These are phyloP conservation scores for Plectosphaerella cucumerina DNA, from an alignment of 2,329 filamentous ascomycete species.

Conservation along the genomic window DNA sequence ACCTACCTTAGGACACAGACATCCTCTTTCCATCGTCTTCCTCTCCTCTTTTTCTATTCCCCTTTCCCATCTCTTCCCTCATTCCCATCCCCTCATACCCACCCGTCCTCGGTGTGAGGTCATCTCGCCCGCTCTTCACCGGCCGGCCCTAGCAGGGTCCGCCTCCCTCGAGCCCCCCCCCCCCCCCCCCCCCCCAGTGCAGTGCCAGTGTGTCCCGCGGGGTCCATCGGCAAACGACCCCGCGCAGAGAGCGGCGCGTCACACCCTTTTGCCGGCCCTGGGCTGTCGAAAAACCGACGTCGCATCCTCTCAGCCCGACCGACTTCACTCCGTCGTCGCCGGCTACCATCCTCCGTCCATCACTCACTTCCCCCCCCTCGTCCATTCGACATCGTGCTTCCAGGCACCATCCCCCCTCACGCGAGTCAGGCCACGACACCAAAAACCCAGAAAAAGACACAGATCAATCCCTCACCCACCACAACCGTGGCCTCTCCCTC, in stretches of 20 bases:
- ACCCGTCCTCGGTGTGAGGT: no score
- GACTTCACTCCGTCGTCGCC: neutral
- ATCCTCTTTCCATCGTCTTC: no score
- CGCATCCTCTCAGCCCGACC: neutral
- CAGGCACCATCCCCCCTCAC: neutral
- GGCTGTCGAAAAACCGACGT: neutral
- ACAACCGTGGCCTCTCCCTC: neutral
- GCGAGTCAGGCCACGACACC: neutral
- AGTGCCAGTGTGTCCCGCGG: no score
- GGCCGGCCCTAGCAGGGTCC: no score
- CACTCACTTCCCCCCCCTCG: neutral
- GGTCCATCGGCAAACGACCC: no score
- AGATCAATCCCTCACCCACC: neutral
- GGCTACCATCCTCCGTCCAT: neutral
- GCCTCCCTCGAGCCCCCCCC: no score
- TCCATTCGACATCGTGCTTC: neutral
- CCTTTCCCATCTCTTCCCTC: neutral
- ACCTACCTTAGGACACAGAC: neutral
- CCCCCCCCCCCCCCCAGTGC: no score
- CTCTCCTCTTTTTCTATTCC: neutral
- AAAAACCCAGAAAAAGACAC: neutral
- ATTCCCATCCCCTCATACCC: neutral
- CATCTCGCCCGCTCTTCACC: no score
- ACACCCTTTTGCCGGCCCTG: neutral
- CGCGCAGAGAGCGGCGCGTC: neutral